Evolutionary conservation across 129 eudicot genomes (phyloP).

Genomic region (Heracleum sosnowskyi): DNA sequence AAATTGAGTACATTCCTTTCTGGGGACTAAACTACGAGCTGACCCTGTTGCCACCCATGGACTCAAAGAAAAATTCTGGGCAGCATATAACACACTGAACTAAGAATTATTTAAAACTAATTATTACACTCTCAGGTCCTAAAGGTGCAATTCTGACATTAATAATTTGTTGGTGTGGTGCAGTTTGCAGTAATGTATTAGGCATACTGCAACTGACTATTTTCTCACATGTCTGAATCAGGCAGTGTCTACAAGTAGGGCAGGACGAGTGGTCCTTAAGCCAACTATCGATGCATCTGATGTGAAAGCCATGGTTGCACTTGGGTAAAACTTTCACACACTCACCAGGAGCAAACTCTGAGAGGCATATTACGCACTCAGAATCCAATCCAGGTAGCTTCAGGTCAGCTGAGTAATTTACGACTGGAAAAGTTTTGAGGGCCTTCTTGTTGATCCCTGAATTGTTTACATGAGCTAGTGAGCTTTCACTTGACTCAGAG

Average conservation of each 20-base stretch:
- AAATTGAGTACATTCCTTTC: neutral
- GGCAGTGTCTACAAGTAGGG: slow-evolving; percentile 79
- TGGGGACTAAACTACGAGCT: neutral
- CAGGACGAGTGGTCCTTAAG: slow-evolving; percentile 71
- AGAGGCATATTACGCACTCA: slow-evolving; percentile 66
- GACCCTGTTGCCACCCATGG: neutral
- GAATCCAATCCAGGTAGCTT: slow-evolving; percentile 52
- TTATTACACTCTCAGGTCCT: slow-evolving; percentile 50
- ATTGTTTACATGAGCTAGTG: slow-evolving; percentile 24
- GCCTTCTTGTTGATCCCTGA: slow-evolving; percentile 63
- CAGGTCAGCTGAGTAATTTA: slow-evolving; percentile 38
- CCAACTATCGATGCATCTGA: slow-evolving; percentile 78
- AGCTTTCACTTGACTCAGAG: slow-evolving; percentile 9
- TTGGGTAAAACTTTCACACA: slow-evolving; percentile 60
- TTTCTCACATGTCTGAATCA: slow-evolving; percentile 59
- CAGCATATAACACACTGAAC: neutral
- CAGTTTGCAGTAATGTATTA: slow-evolving; percentile 9
- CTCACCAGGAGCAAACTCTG: slow-evolving; percentile 54
- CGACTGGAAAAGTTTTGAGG: slow-evolving; percentile 48
- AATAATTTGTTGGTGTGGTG: slow-evolving; percentile 18
- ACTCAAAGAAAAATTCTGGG: neutral
- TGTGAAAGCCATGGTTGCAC: slow-evolving; percentile 78
- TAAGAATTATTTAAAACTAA: neutral
- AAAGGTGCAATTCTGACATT: slow-evolving; percentile 42
- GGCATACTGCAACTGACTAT: slow-evolving; percentile 24